Evolutionary conservation across 805 yeast genomes (phyloP).

Genomic region (Zygotorulaspora danielsina): DNA sequence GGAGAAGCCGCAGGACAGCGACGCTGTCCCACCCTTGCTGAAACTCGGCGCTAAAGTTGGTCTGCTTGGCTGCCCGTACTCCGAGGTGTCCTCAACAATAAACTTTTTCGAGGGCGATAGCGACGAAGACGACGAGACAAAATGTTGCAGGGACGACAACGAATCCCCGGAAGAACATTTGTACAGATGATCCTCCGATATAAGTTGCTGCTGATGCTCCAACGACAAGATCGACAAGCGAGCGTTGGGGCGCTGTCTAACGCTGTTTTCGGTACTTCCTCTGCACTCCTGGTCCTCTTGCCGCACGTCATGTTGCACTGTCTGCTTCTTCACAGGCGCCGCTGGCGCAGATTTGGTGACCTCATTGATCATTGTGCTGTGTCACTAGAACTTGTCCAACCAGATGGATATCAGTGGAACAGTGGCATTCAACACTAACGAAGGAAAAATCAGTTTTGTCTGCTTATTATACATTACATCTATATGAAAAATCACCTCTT

Average conservation of each 20-base stretch:
- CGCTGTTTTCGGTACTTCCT: constrained; percentile 2
- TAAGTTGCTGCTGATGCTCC: constrained; percentile 10
- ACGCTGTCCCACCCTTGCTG: not conserved
- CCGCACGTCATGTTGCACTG: constrained; percentile 3
- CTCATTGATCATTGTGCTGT: constrained; percentile 10
- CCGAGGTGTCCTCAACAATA: constrained; percentile 12
- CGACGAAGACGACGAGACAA: constrained; percentile 6
- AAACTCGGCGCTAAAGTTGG: not conserved
- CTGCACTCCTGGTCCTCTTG: constrained; percentile 1
- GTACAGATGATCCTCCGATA: constrained; percentile 14
- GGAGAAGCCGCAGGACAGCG: constrained; percentile 1
- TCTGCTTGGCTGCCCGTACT: constrained; percentile 5
- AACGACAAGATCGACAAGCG: constrained; percentile 2
- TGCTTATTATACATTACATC: not conserved
- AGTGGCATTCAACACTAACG: no score
- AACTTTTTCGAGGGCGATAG: constrained; percentile 13
- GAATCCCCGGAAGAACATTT: constrained; percentile 28
- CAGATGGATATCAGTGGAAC: no score
- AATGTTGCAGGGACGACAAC: constrained; percentile 19
- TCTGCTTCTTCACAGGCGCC: not conserved
- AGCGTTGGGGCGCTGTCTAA: not conserved
- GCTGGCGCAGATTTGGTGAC: constrained; percentile 2
- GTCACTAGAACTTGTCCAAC: no score
- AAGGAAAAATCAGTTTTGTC: no score
- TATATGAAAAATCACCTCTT: constrained; percentile 2